Evolutionary conservation across 2,329 filamentous ascomycete species (phyloP), one percentile per base, ranked within the genome.

Genomic region (Alternaria longipes): DNA sequence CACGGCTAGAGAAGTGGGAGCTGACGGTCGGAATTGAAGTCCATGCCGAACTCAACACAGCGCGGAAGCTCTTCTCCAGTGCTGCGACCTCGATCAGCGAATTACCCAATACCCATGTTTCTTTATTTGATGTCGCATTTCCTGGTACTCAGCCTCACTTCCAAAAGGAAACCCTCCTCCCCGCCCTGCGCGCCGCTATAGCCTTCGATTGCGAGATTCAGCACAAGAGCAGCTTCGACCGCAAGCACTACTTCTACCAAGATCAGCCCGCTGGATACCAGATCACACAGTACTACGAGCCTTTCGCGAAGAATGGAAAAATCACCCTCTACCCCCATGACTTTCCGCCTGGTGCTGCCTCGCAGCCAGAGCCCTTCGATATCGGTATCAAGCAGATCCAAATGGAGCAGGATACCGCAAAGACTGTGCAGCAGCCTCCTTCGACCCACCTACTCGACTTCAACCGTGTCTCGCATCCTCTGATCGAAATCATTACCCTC

Each of bases 241-340:
- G 95, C 65, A 99, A 99, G 78, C 95, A 99, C 79, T 99, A 99
- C 80, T 98, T 99, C 80, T 97, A 97, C 83, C 97, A 95, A 87
- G 95, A 99, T 78, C 95, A 99, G 79, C 95, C 95, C 0, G 87
- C 92, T 0, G 95, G 95, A 0, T 99, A 99, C 79, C 95, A 99
- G 79, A 97, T 99, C 65, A 99, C 95, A 2, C 95, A 99, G 76
- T 98, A 94, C 81, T 97, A 98, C 78, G 84, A 84, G 83, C 87
- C 88, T 0, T 89, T 89, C 67, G 88, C 87, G 5, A 87, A 84
- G 62, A 84, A 93, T 70, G 95, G 95, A 2, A 80, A 83, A 40
- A 83, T 98, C n/a, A 86, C 84, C 0, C 83, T 99, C 6, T 86
- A 85, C 40, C 81, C 87, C 4, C 85, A 93, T 59, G 94, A 97